Percentiles rank a stretch among this genome's conserved stretches.
phyloP scores from a whole-genome alignment of 2,329 filamentous ascomycete genomes.

The Amylocarpus encephaloides region DNA sequence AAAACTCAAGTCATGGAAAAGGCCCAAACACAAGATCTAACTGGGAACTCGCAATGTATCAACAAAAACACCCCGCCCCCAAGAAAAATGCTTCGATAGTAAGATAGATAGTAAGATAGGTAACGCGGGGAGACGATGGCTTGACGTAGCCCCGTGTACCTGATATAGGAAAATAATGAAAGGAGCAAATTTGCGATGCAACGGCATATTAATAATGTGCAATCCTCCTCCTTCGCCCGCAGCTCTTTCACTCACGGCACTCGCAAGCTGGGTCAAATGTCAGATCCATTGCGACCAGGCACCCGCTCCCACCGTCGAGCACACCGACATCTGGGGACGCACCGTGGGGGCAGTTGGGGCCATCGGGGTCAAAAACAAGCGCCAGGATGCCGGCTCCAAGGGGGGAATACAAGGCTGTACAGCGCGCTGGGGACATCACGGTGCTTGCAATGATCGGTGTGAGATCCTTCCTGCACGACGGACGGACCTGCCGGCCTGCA shows the following conservation, averaged over 20 bases:
- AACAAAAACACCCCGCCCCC: constrained; percentile 6
- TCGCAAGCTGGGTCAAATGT: constrained; percentile 5
- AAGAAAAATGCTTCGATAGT: constrained; percentile 6
- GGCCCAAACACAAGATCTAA: neutral
- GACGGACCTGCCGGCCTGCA: constrained; percentile 1
- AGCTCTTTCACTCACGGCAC: constrained; percentile 6
- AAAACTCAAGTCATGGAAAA: neutral
- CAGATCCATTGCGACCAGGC: constrained; percentile 7
- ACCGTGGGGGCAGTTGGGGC: constrained; percentile 7
- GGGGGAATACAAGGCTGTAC: constrained; percentile 1
- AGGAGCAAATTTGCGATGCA: constrained; percentile 9
- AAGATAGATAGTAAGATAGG: constrained; percentile 3
- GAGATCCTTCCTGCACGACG: constrained; percentile 8
- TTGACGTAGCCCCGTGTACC: constrained; percentile 8
- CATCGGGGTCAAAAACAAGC: constrained; percentile 9
- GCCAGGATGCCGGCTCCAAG: constrained; percentile 8
- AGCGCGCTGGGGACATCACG: constrained; percentile 1
- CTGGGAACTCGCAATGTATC: neutral
- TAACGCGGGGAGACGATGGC: constrained; percentile 5
- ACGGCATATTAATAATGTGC: constrained; percentile 10
- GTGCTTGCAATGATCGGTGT: constrained; percentile 11
- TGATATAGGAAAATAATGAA: constrained; percentile 11
- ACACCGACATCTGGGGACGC: constrained; percentile 6
- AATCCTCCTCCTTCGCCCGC: constrained; percentile 10
- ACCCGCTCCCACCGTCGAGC: neutral